Evolutionary conservation across 192 early-diverging fungal species (phyloP), one percentile per base, ranked within the genome.

Genomic region (Dispira parvispora): DNA sequence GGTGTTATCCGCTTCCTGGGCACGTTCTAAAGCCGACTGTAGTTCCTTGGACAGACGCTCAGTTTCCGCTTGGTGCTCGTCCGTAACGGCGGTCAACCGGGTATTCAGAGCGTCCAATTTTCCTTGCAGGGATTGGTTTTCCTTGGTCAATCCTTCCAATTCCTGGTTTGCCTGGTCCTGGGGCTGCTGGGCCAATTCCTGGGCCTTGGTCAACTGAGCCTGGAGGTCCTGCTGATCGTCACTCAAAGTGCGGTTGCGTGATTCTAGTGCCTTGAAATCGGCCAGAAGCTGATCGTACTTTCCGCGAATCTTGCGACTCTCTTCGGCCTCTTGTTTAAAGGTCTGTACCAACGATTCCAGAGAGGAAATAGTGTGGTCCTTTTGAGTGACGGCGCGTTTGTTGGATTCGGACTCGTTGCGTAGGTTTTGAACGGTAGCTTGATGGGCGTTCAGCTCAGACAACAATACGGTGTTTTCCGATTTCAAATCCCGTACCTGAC

Each of bases 291-390:
- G 58, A 9, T 61, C 58, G 58, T 61, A 61, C 16, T 43, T 38
- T 14, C 16, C 28, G 12, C 58, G 58, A n/a, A 61, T 12, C 6
- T 43, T 44, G 58, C 58, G 58, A 25, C 16, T 20, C 26, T 61
- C 58, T 38, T 61, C 58, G 0, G 58, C 28, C 5, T 61, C 58
- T 13, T 38, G 16, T 44, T 61, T 61, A 44, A 23, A 61, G 12
- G 58, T 45, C 58, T 61, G 58, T 8, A 61, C 42, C 1, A 61
- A 18, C 43, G 58, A 61, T 44, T 61, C 58, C n/a, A 61, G 43
- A 4, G 58, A 61, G 13, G 43, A 38, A 12, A 61, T 43, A n/a
- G 16, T 20, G 58, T 44, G 58, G 32, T 61, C 58, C 58, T 61
- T 61, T 45, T 61, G 58, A 12, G 58, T 18, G 16, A 43, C 26